A percentile compares a stretch with the other conserved stretches of the same genome.
phyloP scores from a whole-genome alignment of 345 rosid genomes.

The Ceriops tagal region DNA sequence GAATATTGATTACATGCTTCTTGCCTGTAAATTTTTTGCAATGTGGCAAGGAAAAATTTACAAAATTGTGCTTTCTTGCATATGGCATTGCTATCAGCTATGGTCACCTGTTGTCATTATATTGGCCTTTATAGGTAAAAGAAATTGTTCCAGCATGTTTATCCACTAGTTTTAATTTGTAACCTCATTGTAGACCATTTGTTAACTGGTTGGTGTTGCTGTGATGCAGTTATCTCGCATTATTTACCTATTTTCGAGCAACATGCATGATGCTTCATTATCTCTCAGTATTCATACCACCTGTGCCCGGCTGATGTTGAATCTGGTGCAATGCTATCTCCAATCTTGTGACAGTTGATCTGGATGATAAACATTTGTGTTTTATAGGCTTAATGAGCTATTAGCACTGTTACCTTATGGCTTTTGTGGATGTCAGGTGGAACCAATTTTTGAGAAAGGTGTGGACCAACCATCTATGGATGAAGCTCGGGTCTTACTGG shows the following conservation, averaged over 20 bases:
- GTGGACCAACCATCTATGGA: slow-evolving; percentile 92
- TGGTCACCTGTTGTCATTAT: too few species aligned
- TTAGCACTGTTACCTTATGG: slow-evolving; percentile 16
- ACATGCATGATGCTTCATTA: slow-evolving; percentile 97
- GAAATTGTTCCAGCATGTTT: background rate
- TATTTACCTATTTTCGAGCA: slow-evolving; percentile 90
- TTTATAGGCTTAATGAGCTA: slow-evolving; percentile 13
- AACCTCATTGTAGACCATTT: background rate
- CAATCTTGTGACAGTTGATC: slow-evolving; percentile 6
- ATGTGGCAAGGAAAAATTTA: too few species aligned
- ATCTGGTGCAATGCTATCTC: slow-evolving; percentile 58
- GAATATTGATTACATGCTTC: too few species aligned
- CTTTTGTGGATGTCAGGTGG: slow-evolving; percentile 57
- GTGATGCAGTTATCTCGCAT: slow-evolving; percentile 82
- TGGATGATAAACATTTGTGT: slow-evolving; percentile 3
- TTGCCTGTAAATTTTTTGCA: too few species aligned
- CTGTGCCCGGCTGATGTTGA: slow-evolving; percentile 96
- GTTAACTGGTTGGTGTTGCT: slow-evolving; percentile 18
- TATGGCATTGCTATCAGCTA: too few species aligned
- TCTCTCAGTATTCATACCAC: slow-evolving; percentile 95
- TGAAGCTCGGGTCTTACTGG: slow-evolving; percentile 90
- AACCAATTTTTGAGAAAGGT: slow-evolving; percentile 98
- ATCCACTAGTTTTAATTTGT: background rate
- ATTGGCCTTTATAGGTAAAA: background rate
- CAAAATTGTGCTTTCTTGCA: too few species aligned